Percentiles rank a stretch among this genome's conserved stretches.
These are phyloP conservation scores for Suillus variegatus DNA, from an alignment of 768 basidiomycete species.

Conservation along the genomic window DNA sequence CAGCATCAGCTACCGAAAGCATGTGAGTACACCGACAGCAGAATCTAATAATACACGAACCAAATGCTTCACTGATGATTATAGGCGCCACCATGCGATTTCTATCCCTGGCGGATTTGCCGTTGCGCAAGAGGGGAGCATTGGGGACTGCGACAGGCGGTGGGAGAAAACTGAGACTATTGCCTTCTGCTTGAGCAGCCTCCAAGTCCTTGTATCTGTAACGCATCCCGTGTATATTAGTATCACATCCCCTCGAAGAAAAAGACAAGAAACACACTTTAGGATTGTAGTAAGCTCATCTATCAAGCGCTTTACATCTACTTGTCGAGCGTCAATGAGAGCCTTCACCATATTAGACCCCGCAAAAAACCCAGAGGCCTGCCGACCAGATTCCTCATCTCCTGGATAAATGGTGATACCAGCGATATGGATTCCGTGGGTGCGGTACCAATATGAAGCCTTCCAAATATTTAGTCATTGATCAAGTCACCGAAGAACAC, in stretches of 20 bases:
- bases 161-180: neutral
- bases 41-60: neutral
- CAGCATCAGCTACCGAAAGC: neutral
- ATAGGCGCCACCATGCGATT: neutral
- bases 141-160: too few relatives aligned
- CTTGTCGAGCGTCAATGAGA: neutral
- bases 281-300: neutral
- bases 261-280: neutral
- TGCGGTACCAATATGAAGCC: neutral
- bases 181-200: conserved; percentile 1
- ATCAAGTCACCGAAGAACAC: neutral
- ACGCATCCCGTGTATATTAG: neutral
- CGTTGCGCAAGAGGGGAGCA: too few relatives aligned
- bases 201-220: neutral
- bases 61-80: neutral
- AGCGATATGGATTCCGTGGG: neutral
- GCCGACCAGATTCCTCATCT: neutral
- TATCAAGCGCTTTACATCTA: neutral
- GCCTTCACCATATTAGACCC: conserved; percentile 1
- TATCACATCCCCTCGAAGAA: neutral
- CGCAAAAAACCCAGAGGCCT: neutral
- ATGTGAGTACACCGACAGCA: neutral
- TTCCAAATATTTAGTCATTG: neutral
- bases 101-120: too few relatives aligned
- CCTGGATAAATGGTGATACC: neutral